Conservation (phyloP, 2,329 filamentous ascomycete genomes). For the Akanthomyces dipterigenus region DNA sequence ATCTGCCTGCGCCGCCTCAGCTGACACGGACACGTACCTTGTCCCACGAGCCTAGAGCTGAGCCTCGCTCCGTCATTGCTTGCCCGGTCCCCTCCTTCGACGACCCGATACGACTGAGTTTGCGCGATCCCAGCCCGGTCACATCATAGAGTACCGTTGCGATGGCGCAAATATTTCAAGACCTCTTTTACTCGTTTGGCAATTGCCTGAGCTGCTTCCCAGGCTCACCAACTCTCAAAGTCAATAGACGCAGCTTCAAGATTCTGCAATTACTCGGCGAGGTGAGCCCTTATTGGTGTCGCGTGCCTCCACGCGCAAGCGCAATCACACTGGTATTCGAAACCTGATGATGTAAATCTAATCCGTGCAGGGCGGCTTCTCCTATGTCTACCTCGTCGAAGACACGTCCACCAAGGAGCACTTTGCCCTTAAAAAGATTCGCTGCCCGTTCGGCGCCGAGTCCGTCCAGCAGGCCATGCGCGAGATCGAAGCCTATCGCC, state of each 20-base stretch:
- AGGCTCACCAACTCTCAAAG: slow-evolving; percentile 85
- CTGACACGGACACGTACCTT: not conserved
- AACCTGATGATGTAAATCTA: not conserved
- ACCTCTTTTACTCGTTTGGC: slow-evolving; percentile 83
- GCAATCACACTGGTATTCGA: too few species aligned
- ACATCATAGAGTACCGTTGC: not conserved
- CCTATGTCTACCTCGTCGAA: slow-evolving; percentile 97
- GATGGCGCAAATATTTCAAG: slow-evolving; percentile 81
- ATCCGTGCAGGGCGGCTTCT: slow-evolving; percentile 73
- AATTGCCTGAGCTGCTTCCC: slow-evolving; percentile 97
- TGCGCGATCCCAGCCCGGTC: not conserved
- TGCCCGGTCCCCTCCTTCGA: not conserved
- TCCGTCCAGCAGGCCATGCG: slow-evolving; percentile 91
- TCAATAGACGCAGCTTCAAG: slow-evolving; percentile 93
- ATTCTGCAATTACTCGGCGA: slow-evolving; percentile 90
- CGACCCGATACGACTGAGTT: not conserved
- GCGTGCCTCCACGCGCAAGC: too few species aligned
- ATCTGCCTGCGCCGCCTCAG: not conserved
- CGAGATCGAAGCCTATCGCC: slow-evolving; percentile 92
- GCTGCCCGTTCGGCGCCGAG: slow-evolving; percentile 95
- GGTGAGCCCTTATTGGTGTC: slow-evolving; percentile 37
- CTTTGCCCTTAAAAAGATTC: slow-evolving; percentile 96
- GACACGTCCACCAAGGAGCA: slow-evolving; percentile 77
- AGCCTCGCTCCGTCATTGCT: not conserved
- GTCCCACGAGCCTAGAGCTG: not conserved